Conservation (phyloP, 1,284 basidiomycete species). For the Meripilus lineatus region DNA sequence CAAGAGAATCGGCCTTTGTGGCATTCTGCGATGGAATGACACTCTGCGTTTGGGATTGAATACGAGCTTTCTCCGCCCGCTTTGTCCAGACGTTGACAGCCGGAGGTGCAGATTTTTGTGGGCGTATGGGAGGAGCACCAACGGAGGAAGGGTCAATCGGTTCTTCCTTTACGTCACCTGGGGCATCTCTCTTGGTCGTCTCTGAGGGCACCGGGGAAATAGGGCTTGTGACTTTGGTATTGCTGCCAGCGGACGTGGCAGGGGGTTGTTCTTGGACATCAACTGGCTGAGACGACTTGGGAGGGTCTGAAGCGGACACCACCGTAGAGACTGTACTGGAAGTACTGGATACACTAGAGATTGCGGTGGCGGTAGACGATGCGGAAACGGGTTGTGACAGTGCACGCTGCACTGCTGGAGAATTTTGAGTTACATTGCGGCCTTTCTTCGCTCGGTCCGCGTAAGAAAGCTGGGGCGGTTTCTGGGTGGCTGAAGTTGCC, state of each 20-base stretch:
- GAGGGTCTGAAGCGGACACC: slow-evolving; percentile 11
- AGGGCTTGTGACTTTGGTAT: slow-evolving; percentile 9
- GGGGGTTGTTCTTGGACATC: slow-evolving; percentile 3
- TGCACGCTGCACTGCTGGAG: slow-evolving; percentile 13
- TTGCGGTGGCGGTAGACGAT: slow-evolving; percentile 8
- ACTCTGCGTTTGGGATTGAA: slow-evolving; percentile 3
- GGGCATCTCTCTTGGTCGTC: too few relatives aligned
- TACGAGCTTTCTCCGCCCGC: slow-evolving; percentile 25
- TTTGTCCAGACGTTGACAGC: slow-evolving; percentile 18
- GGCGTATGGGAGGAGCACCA: background rate
- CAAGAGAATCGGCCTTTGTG: background rate
- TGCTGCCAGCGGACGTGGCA: background rate
- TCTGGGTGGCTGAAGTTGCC: slow-evolving; percentile 24
- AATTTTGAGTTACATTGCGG: slow-evolving; percentile 16
- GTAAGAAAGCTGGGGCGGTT: slow-evolving; percentile 45
- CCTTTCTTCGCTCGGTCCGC: slow-evolving; percentile 54
- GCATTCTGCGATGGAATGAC: background rate
- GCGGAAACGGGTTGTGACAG: slow-evolving; percentile 16
- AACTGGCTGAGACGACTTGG: slow-evolving; percentile 12
- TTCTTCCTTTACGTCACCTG: background rate
- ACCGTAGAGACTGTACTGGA: slow-evolving; percentile 14
- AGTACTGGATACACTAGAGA: slow-evolving; percentile 12
- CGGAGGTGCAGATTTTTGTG: background rate
- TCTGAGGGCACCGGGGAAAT: slow-evolving; percentile 3
- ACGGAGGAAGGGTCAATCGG: background rate